These are phyloP conservation scores for Tetrapisispora taiwanensis DNA, from an alignment of 805 yeast species.

Conservation along the genomic window DNA sequence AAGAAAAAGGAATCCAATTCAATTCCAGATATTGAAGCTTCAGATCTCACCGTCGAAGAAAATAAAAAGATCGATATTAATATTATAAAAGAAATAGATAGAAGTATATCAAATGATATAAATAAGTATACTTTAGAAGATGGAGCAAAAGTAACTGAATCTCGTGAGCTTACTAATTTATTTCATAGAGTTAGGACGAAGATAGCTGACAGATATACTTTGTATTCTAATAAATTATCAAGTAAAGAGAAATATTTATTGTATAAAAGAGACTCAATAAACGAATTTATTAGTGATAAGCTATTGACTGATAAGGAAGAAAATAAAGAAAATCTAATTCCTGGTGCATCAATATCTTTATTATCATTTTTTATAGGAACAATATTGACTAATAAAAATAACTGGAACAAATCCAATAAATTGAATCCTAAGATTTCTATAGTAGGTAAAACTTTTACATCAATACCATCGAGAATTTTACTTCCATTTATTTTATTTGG, in stretches of 20 bases:
- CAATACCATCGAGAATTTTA: neutral
- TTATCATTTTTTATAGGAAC: slow-evolving; percentile 24
- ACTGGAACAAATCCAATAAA: slow-evolving; percentile 11
- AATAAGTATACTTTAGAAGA: neutral
- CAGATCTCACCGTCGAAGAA: neutral
- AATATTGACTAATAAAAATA: slow-evolving; percentile 17
- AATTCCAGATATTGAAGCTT: neutral
- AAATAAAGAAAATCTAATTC: slow-evolving; percentile 16
- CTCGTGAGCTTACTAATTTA: slow-evolving; percentile 7
- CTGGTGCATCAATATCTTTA: slow-evolving; percentile 18
- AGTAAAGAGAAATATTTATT: slow-evolving; percentile 4
- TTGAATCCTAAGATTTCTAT: neutral
- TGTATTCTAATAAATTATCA: slow-evolving; percentile 3
- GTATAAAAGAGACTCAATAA: neutral
- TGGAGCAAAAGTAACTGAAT: slow-evolving; percentile 12
- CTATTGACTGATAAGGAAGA: slow-evolving; percentile 19
- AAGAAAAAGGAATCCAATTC: neutral
- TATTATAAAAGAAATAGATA: neutral
- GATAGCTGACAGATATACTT: slow-evolving; percentile 6
- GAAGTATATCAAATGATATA: neutral
- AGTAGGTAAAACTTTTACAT: neutral
- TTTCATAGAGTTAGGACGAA: slow-evolving; percentile 9
- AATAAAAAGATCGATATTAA: neutral
- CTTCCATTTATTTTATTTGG: slow-evolving; percentile 19
- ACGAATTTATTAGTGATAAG: slow-evolving; percentile 9